Conservation (phyloP, 495 filamentous ascomycete species). For the Podospora sp. region DNA sequence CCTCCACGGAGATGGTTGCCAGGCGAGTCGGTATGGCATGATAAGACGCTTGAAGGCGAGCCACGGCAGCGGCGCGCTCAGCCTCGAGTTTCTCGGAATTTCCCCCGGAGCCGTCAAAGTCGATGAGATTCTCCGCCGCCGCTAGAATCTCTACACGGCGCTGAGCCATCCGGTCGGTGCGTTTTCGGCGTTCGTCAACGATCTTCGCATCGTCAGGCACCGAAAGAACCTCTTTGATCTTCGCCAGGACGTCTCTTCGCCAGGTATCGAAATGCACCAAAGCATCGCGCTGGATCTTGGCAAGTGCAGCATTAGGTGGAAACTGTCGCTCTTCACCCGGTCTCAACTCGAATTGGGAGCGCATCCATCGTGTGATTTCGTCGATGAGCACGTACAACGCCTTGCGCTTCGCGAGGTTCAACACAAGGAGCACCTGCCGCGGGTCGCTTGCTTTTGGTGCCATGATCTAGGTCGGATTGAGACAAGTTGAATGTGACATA, state of each 20-base stretch:
- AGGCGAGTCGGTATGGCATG: conserved; percentile 52
- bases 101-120: conserved; percentile 28
- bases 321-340: background rate
- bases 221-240: conserved; percentile 42
- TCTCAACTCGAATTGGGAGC: conserved; percentile 42
- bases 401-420: conserved; percentile 47
- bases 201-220: conserved; percentile 40
- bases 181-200: conserved; percentile 41
- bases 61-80: conserved; percentile 31
- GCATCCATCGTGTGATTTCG: conserved; percentile 46
- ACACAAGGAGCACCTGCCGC: conserved; percentile 45
- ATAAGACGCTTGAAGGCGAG: conserved; percentile 43
- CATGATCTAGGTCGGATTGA: conserved; percentile 31
- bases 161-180: conserved; percentile 32
- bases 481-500: background rate
- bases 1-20: conserved; percentile 40
- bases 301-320: conserved; percentile 33
- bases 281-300: conserved; percentile 38
- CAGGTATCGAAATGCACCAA: conserved; percentile 47
- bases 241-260: conserved; percentile 38
- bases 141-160: conserved; percentile 16
- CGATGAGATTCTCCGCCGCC: conserved; percentile 34
- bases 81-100: background rate
- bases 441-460: conserved; percentile 50
- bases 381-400: conserved; percentile 43